Conservation (phyloP, 176 grass and related monocot genomes). For the Stipa capillata region DNA sequence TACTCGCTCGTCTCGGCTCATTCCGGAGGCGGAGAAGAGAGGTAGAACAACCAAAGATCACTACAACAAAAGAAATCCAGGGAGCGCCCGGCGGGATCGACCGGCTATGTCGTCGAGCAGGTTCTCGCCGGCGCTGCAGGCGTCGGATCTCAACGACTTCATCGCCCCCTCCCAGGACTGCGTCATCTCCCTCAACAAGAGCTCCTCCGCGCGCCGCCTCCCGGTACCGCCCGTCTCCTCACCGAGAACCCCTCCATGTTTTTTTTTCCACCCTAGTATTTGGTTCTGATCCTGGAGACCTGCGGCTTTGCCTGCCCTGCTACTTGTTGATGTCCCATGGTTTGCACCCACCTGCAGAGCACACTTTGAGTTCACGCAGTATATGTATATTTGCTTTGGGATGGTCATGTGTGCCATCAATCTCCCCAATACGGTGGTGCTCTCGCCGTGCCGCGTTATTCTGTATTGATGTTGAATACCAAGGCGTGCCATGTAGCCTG, state of each 20-base stretch:
- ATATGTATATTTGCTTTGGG: not conserved
- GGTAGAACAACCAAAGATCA: not conserved
- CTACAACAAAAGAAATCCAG: not conserved
- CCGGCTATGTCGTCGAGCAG: constrained; percentile 63
- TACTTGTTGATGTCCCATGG: not conserved
- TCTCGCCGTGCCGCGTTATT: not conserved
- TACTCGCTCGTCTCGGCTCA: not conserved
- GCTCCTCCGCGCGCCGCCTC: constrained; percentile 33
- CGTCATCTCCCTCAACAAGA: constrained; percentile 73
- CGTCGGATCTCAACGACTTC: constrained; percentile 99
- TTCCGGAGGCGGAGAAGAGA: not conserved
- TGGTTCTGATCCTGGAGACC: not conserved
- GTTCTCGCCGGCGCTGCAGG: constrained; percentile 87
- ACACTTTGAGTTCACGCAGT: not conserved
- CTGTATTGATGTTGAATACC: not conserved
- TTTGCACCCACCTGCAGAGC: not conserved
- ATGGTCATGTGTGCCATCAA: not conserved
- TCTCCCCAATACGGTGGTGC: not conserved
- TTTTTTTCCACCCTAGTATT: not conserved
- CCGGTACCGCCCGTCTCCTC: not conserved
- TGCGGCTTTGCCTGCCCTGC: not conserved
- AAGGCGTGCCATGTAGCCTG: not conserved
- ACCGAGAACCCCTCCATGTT: not conserved
- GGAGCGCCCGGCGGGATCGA: not conserved
- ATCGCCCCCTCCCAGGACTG: constrained; percentile 94